Evolutionary conservation across 345 rosid species (phyloP).

Genomic region (Clarkia xantiana): DNA sequence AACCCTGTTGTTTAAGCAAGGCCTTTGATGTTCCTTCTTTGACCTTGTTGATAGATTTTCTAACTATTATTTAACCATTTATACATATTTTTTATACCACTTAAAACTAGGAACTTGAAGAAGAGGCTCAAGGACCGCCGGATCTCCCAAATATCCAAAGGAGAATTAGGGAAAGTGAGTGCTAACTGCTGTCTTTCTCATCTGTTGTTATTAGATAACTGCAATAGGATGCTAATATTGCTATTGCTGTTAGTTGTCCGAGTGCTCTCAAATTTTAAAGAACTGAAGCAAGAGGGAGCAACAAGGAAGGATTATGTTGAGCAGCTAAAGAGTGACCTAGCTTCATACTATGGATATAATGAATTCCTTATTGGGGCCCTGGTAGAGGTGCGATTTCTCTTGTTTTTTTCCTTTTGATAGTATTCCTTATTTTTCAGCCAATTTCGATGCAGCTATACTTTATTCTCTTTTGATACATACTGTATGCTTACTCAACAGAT

Average conservation of each 20-base stretch:
- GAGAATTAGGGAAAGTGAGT: slow-evolving; percentile 77
- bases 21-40: too few relatives aligned
- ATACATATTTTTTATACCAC: too few relatives aligned
- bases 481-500: too few relatives aligned
- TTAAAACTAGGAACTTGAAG: slow-evolving; percentile 58
- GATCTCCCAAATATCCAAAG: slow-evolving; percentile 56
- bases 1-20: too few relatives aligned
- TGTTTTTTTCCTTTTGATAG: background rate
- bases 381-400: slow-evolving; percentile 40
- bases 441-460: too few relatives aligned
- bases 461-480: too few relatives aligned
- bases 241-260: slow-evolving; percentile 43
- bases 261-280: slow-evolving; percentile 60
- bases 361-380: slow-evolving; percentile 69
- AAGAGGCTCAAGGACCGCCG: slow-evolving; percentile 58
- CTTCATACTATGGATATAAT: slow-evolving; percentile 83
- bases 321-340: slow-evolving; percentile 63
- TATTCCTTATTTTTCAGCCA: background rate
- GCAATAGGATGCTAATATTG: background rate
- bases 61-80: too few relatives aligned
- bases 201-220: background rate
- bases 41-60: too few relatives aligned
- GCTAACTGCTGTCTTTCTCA: slow-evolving; percentile 5
- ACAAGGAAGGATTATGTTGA: slow-evolving; percentile 52
- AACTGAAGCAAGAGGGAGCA: slow-evolving; percentile 48